A percentile compares a stretch with the other conserved stretches of the same genome.
phyloP scores from a whole-genome alignment of 208 protist genomes.

The Crithidia mellificae region DNA sequence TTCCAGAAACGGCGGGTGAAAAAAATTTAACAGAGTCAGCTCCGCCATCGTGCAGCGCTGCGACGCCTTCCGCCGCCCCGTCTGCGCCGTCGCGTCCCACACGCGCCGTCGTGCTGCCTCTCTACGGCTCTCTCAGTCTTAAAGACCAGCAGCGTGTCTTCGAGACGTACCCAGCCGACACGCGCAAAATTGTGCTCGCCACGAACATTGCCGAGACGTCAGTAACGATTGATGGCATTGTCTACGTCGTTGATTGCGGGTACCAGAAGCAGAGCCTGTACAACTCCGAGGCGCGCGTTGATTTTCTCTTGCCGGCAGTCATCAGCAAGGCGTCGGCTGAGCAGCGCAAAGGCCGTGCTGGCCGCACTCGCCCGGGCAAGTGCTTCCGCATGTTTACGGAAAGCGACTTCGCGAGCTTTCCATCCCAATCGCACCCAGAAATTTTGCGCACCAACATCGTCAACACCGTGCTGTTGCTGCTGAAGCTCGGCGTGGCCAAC shows the following conservation, averaged over 20 bases:
- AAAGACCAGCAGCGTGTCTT: slow-evolving; percentile 85
- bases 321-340: slow-evolving; percentile 98
- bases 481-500: slow-evolving; percentile 96
- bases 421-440: slow-evolving; percentile 90
- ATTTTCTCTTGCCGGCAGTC: slow-evolving; percentile 97
- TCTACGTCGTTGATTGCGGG: slow-evolving; percentile 99
- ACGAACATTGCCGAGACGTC: slow-evolving; percentile 99
- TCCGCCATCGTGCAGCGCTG: neutral
- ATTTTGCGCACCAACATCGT: slow-evolving; percentile 97
- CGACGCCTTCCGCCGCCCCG: neutral
- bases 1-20: neutral
- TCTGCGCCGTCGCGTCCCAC: slow-evolving; percentile 20
- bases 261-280: slow-evolving; percentile 99
- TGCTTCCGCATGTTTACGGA: slow-evolving; percentile 97
- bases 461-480: slow-evolving; percentile 95
- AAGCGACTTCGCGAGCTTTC: slow-evolving; percentile 78
- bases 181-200: slow-evolving; percentile 95
- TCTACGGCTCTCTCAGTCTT: slow-evolving; percentile 81
- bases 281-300: slow-evolving; percentile 95
- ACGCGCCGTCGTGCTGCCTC: slow-evolving; percentile 60
- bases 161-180: slow-evolving; percentile 28
- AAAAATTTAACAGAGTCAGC: no score
- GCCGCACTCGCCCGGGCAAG: slow-evolving; percentile 97
- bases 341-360: slow-evolving; percentile 99
- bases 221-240: slow-evolving; percentile 99